Percentiles rank a stretch among this genome's conserved stretches.
These are phyloP conservation scores for Pichia sorboxylosa DNA, from an alignment of 1,139 yeast species.

Conservation along the genomic window DNA sequence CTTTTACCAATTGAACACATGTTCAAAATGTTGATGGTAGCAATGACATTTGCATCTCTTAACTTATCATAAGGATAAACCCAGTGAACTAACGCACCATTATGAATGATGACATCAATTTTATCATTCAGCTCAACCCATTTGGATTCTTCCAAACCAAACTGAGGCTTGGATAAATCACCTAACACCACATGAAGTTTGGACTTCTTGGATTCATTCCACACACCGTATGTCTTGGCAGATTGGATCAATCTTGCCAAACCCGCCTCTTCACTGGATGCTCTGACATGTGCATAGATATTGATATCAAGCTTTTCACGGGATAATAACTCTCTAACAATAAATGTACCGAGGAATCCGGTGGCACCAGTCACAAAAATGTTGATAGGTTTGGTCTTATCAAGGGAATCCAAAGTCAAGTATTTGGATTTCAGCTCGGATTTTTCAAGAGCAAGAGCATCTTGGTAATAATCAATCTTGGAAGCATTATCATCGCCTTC, in stretches of 20 bases:
- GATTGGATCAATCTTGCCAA: slow-evolving; percentile 64
- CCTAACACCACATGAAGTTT: slow-evolving; percentile 70
- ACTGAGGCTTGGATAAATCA: slow-evolving; percentile 57
- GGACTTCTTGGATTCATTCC: slow-evolving; percentile 54
- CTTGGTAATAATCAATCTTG: slow-evolving; percentile 51
- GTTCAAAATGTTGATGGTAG: slow-evolving; percentile 76
- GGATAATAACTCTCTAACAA: slow-evolving; percentile 61
- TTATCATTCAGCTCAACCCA: slow-evolving; percentile 49
- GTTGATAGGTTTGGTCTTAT: slow-evolving; percentile 33
- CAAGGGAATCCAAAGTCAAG: slow-evolving; percentile 25
- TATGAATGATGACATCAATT: slow-evolving; percentile 81
- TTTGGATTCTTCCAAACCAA: slow-evolving; percentile 49
- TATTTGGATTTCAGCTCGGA: slow-evolving; percentile 35
- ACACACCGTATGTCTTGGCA: slow-evolving; percentile 76
- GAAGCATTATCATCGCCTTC: slow-evolving; percentile 5
- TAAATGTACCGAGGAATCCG: slow-evolving; percentile 89
- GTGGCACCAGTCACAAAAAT: slow-evolving; percentile 92
- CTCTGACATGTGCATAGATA: slow-evolving; percentile 86
- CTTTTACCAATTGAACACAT: slow-evolving; percentile 71
- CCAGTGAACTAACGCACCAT: slow-evolving; percentile 99
- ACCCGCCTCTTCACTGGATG: slow-evolving; percentile 55
- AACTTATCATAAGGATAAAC: slow-evolving; percentile 86
- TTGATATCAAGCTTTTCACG: slow-evolving; percentile 37
- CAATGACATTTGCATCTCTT: slow-evolving; percentile 86
- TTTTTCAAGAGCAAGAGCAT: slow-evolving; percentile 49